Percentiles rank a stretch among this genome's conserved stretches.
phyloP scores from a whole-genome alignment of 306 rosid genomes.

The Dalbergia cochinchinensis region DNA sequence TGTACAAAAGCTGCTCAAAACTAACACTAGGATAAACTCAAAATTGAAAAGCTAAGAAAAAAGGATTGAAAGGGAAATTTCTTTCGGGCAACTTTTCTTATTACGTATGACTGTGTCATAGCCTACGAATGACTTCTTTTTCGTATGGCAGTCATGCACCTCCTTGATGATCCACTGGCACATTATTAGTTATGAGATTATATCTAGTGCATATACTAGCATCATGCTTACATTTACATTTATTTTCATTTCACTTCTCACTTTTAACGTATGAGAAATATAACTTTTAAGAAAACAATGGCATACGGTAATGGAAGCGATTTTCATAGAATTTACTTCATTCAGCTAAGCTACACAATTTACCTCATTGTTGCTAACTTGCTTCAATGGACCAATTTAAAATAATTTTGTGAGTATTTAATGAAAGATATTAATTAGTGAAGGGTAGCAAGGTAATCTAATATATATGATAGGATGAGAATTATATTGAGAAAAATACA shows the following conservation, averaged over 20 bases:
- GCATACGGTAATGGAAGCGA: too few relatives aligned
- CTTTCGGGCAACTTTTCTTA: background rate
- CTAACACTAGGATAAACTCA: background rate
- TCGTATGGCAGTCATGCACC: background rate
- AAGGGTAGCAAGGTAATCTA: constrained; percentile 11
- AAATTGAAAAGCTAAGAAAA: background rate
- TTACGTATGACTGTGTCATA: background rate
- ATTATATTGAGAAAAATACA: background rate
- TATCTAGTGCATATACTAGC: background rate
- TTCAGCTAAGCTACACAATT: too few relatives aligned
- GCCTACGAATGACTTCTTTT: background rate
- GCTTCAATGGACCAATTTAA: constrained; percentile 14
- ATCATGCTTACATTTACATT: background rate
- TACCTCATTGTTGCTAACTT: background rate
- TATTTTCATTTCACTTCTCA: too few relatives aligned
- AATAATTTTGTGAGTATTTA: background rate
- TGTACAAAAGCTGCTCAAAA: background rate
- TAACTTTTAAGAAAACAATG: too few relatives aligned
- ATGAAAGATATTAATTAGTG: background rate
- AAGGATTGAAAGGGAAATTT: background rate
- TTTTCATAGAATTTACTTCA: too few relatives aligned
- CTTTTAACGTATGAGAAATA: too few relatives aligned
- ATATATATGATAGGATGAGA: background rate
- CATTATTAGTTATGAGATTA: background rate
- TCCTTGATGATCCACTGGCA: background rate